A percentile compares a stretch with the other conserved stretches of the same genome.
Conservation (phyloP, 1,139 yeast genomes). For the Arxiozyma bovina region DNA sequence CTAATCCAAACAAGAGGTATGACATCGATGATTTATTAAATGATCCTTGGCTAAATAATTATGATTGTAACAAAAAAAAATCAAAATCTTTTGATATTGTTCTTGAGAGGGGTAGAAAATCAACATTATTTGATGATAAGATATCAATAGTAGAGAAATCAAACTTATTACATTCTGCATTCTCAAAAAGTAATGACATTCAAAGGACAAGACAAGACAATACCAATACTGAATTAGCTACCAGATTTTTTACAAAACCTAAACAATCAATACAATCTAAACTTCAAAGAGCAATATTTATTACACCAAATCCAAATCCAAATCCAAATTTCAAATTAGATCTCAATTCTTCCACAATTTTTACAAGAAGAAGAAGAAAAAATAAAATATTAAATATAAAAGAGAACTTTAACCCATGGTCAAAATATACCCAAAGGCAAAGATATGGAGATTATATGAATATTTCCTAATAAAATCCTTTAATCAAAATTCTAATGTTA, state of each 20-base stretch:
- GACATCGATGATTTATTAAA: constrained; percentile 62
- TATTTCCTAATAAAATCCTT: not conserved
- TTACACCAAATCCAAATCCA: not conserved
- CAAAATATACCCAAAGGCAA: not conserved
- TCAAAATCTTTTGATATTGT: not conserved
- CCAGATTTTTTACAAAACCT: constrained; percentile 1
- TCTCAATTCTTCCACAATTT: not conserved
- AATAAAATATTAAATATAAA: not conserved
- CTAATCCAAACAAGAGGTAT: constrained; percentile 64
- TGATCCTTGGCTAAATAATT: constrained; percentile 59
- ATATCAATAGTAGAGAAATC: not conserved
- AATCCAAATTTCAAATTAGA: not conserved
- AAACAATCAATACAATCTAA: not conserved
- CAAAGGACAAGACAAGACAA: constrained; percentile 3
- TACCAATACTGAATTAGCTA: not conserved
- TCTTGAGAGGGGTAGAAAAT: constrained; percentile 1
- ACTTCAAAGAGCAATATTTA: constrained; percentile 1
- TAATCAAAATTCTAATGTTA: too few relatives aligned
- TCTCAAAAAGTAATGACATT: constrained; percentile 3
- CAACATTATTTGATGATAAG: not conserved
- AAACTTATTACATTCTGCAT: constrained; percentile 1
- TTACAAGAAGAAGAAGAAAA: constrained; percentile 4
- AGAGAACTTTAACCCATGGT: not conserved
- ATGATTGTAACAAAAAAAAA: constrained; percentile 9
- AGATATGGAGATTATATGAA: not conserved